These are phyloP conservation scores for Vitis hybrid DNA, from an alignment of 177 flowering plant genomes.

Conservation along the genomic window DNA sequence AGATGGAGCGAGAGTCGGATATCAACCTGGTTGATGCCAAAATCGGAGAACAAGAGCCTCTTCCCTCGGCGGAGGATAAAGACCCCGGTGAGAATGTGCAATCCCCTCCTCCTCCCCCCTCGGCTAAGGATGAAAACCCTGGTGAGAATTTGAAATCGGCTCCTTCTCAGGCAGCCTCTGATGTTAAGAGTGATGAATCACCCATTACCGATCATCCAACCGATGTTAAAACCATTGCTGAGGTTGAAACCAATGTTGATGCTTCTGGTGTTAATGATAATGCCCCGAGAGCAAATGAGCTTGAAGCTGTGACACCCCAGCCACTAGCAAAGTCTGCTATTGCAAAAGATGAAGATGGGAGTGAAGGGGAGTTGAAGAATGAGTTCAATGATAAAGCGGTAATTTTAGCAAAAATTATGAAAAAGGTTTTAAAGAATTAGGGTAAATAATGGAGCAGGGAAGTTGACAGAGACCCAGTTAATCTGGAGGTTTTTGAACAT, in stretches of 20 bases:
- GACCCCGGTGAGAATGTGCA: conserved; percentile 1
- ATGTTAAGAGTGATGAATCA: conserved; percentile 7
- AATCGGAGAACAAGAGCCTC: conserved; percentile 2
- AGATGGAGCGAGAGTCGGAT: conserved; percentile 6
- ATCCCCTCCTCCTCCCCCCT: background rate
- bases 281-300: conserved; percentile 9
- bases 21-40: background rate
- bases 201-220: conserved; percentile 6
- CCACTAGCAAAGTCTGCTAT: conserved; percentile 1
- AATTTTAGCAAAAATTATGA: background rate
- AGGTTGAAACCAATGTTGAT: background rate
- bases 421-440: background rate
- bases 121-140: conserved; percentile 6
- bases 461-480: background rate
- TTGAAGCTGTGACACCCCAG: conserved; percentile 13
- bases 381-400: conserved; percentile 21
- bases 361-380: conserved; percentile 13
- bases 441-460: background rate
- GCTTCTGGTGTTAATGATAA: conserved; percentile 1
- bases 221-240: conserved; percentile 7
- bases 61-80: conserved; percentile 2
- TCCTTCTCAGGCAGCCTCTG: background rate
- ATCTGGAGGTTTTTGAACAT: background rate
- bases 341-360: conserved; percentile 8
- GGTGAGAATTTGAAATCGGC: background rate